Evolutionary conservation across 345 rosid genomes (phyloP).

Genomic region (Moricandia arvensis): DNA sequence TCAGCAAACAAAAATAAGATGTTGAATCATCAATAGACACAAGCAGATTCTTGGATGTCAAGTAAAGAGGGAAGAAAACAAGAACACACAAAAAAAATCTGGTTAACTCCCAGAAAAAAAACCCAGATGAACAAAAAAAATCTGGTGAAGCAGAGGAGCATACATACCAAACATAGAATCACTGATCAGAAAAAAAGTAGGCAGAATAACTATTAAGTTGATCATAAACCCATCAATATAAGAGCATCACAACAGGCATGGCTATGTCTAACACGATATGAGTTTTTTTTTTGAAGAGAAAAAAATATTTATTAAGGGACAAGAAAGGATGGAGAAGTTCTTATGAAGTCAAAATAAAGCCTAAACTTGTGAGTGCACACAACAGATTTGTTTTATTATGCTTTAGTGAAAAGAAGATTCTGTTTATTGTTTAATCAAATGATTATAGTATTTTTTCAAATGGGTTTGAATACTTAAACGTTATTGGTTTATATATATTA

Average conservation of each 20-base stretch:
- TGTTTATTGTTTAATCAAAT: conserved; percentile 11
- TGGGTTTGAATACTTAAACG: background rate
- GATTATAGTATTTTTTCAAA: background rate
- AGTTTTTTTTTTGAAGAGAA: background rate
- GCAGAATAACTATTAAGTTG: background rate
- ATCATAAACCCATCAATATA: background rate
- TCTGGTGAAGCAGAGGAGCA: conserved; percentile 13
- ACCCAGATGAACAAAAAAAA: background rate
- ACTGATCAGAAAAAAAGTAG: background rate
- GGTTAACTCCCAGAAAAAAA: background rate
- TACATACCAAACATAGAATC: conserved; percentile 22
- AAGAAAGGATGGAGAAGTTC: conserved; percentile 21
- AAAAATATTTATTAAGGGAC: background rate
- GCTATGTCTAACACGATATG: no score
- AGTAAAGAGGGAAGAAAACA: conserved; percentile 4
- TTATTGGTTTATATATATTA: no score
- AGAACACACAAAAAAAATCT: background rate
- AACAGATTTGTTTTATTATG: conserved; percentile 1
- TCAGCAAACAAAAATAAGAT: conserved; percentile 40
- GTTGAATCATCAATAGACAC: conserved; percentile 2
- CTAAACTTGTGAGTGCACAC: conserved; percentile 35
- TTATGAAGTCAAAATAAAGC: conserved; percentile 37
- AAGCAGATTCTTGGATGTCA: conserved; percentile 25
- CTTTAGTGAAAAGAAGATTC: conserved; percentile 14
- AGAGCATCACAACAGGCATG: conserved; percentile 5